phyloP scores from a whole-genome alignment of 2,329 filamentous ascomycete genomes.

The Epichloe brachyelytri region DNA sequence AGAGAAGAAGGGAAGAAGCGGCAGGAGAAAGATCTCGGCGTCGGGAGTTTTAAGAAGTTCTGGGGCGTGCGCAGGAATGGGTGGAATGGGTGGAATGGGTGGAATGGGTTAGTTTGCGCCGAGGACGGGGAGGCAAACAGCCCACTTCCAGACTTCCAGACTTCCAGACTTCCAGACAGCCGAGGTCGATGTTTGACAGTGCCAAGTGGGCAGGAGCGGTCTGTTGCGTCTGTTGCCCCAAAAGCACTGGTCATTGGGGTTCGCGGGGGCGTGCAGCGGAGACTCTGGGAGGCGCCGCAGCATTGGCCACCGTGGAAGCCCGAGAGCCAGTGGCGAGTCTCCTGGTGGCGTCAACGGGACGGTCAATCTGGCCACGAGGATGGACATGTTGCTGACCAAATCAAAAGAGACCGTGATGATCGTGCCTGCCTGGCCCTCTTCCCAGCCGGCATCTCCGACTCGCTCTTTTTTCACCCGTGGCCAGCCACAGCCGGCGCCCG shows the following conservation, averaged over 20 bases:
- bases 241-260: too few species aligned
- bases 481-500: neutral
- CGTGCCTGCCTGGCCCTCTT: neutral
- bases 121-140: slow-evolving; percentile 6
- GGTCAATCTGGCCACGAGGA: too few species aligned
- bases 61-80: neutral
- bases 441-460: neutral
- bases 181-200: slow-evolving; percentile 5
- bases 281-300: neutral
- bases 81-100: neutral
- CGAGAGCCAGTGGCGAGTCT: too few species aligned
- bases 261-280: neutral
- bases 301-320: neutral
- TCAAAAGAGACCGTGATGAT: too few species aligned
- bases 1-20: neutral
- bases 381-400: too few species aligned
- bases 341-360: too few species aligned
- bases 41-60: slow-evolving; percentile 6
- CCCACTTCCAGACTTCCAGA: too few species aligned
- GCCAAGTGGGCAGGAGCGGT: neutral
- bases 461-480: neutral
- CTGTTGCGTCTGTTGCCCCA: too few species aligned
- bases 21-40: neutral
- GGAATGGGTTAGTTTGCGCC: slow-evolving; percentile 5
- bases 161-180: slow-evolving; percentile 3